phyloP scores from a whole-genome alignment of 75 land plant species.

The Larix kaempferi region DNA sequence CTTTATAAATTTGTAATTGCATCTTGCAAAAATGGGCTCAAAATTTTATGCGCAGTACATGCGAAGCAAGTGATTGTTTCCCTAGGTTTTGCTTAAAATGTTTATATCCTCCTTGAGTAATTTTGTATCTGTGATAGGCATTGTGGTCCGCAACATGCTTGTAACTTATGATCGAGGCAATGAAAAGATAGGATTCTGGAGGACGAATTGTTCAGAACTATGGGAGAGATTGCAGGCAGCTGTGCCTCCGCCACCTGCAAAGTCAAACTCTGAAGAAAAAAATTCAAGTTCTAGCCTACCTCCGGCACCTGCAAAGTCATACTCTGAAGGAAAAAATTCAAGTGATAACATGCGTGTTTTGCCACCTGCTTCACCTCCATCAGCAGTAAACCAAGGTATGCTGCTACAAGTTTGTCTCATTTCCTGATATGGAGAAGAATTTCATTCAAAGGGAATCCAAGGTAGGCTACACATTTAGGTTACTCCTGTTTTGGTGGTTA shows the following conservation, averaged over 20 bases:
- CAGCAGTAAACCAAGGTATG: background rate
- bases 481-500: background rate
- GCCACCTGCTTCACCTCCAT: background rate
- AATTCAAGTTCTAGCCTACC: slow-evolving; percentile 2
- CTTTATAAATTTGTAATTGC: background rate
- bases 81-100: too few relatives aligned
- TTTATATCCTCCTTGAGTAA: background rate
- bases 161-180: slow-evolving; percentile 93
- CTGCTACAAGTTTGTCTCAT: background rate
- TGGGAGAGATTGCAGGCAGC: slow-evolving; percentile 62
- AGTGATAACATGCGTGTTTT: too few relatives aligned
- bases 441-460: background rate
- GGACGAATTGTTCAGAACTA: slow-evolving; percentile 88
- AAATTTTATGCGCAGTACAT: background rate
- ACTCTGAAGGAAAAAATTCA: too few relatives aligned
- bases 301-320: background rate
- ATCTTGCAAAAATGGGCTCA: background rate
- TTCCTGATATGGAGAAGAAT: background rate
- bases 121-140: slow-evolving; percentile 47
- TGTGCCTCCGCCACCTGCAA: slow-evolving; percentile 34
- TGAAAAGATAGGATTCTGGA: slow-evolving; percentile 84
- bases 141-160: slow-evolving; percentile 91
- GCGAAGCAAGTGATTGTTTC: background rate
- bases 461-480: background rate
- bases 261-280: slow-evolving; percentile 10